A percentile compares a stretch with the other conserved stretches of the same genome.
Conservation (phyloP, 306 rosid genomes). For the peach (Prunus persica) region Prunus_persica_NCBIv2 NC_034011.1:19895501-19896000, state of each 20-base stretch:
- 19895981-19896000: constrained; percentile 80
- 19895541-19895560: no score
- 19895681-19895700: background rate
- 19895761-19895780: background rate
- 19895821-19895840: background rate
- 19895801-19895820: background rate
- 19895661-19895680: background rate
- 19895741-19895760: background rate
- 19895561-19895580: background rate
- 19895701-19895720: background rate
- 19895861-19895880: background rate
- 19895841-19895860: background rate
- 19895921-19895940: constrained; percentile 41
- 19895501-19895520: no score
- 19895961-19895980: constrained; percentile 81
- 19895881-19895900: background rate
- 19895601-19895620: background rate
- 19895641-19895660: background rate
- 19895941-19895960: constrained; percentile 95
- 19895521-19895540: no score
- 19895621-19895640: background rate
- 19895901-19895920: background rate
- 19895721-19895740: background rate
- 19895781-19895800: background rate
- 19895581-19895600: background rate